These are phyloP conservation scores for Hortiboletus rubellus DNA, from an alignment of 1,284 basidiomycete species.

Conservation along the genomic window DNA sequence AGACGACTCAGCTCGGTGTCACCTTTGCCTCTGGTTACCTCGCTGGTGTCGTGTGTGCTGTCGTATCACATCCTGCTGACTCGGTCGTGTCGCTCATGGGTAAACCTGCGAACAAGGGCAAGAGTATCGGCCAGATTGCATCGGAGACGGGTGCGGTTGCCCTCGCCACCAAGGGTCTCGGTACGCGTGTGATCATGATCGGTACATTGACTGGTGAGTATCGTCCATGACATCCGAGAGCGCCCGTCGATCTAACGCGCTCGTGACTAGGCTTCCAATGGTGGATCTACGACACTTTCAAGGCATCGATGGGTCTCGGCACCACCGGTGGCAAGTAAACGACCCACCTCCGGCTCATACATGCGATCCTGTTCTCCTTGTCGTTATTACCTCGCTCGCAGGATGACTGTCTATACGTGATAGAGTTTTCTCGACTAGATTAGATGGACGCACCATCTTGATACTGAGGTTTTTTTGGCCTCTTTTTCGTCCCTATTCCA, in stretches of 20 bases:
- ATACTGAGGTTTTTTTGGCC: too few species aligned
- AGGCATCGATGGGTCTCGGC: constrained; percentile 75
- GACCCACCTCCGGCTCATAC: neutral
- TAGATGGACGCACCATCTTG: constrained; percentile 8
- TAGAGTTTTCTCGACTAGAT: constrained; percentile 12
- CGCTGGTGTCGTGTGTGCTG: constrained; percentile 78
- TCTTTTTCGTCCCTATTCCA: neutral
- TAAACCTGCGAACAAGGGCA: constrained; percentile 76
- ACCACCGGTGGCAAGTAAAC: constrained; percentile 81
- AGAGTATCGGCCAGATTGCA: constrained; percentile 64
- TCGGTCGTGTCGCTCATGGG: constrained; percentile 78
- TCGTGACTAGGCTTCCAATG: constrained; percentile 68
- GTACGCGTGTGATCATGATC: constrained; percentile 80
- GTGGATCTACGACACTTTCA: constrained; percentile 88
- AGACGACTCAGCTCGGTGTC: constrained; percentile 74
- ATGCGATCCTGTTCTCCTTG: neutral
- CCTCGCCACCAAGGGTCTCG: constrained; percentile 77
- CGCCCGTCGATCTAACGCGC: neutral
- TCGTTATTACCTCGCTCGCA: neutral
- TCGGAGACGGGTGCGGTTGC: constrained; percentile 61
- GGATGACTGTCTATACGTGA: constrained; percentile 9
- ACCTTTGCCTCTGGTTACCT: constrained; percentile 82
- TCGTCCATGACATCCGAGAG: neutral
- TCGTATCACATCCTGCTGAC: constrained; percentile 83
- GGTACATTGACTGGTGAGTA: constrained; percentile 66